These are phyloP conservation scores for Helianthus tuberosus DNA, from an alignment of 129 eudicot genomes.

Conservation along the genomic window DNA sequence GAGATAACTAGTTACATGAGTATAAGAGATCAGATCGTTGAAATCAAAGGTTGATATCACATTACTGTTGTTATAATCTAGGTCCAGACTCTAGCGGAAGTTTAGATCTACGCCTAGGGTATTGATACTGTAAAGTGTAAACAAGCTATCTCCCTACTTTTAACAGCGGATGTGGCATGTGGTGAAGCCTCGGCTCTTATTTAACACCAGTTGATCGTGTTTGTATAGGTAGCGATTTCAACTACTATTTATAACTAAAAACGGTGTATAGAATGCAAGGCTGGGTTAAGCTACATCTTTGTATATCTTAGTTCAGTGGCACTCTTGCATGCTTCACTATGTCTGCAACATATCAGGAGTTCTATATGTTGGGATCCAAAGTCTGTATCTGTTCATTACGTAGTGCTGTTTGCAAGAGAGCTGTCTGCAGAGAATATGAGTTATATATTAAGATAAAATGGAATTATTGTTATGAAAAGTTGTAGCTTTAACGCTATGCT, in stretches of 20 bases:
- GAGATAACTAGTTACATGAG: constrained; percentile 9
- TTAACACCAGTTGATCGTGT: not conserved
- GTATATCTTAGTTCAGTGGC: not conserved
- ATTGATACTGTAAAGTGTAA: constrained; percentile 3
- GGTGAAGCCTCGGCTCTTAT: constrained; percentile 3
- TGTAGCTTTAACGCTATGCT: constrained; percentile 22
- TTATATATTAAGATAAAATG: constrained; percentile 1
- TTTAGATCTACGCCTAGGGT: constrained; percentile 17
- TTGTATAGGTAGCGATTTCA: not conserved
- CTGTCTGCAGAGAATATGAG: constrained; percentile 11
- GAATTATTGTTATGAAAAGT: constrained; percentile 6
- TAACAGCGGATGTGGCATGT: not conserved
- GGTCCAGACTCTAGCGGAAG: constrained; percentile 5
- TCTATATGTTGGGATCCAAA: not conserved
- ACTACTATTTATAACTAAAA: not conserved
- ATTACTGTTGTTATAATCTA: constrained; percentile 1
- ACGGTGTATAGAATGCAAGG: not conserved
- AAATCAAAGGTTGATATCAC: not conserved
- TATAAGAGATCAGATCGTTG: not conserved
- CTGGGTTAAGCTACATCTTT: not conserved
- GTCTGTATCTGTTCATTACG: not conserved
- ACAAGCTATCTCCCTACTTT: constrained; percentile 3
- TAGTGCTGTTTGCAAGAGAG: constrained; percentile 11
- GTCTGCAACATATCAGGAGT: not conserved
- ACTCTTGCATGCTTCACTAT: not conserved